Evolutionary conservation across 768 basidiomycete genomes (phyloP).

Genomic region (Auriscalpium vulgare): DNA sequence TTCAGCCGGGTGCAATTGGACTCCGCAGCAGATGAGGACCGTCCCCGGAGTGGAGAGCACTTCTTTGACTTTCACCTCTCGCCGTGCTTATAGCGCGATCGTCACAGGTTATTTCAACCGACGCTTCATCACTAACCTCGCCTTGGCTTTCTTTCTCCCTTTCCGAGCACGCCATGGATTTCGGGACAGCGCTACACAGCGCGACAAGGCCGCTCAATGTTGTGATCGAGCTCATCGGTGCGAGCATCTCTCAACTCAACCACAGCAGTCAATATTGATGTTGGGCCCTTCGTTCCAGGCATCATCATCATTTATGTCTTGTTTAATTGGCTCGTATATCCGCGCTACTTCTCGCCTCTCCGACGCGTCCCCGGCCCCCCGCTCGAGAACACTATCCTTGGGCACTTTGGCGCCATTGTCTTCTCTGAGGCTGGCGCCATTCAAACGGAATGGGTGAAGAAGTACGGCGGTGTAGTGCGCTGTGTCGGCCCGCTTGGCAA

Average conservation of each 20-base stretch:
- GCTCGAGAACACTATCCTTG: constrained; percentile 24
- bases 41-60: no score
- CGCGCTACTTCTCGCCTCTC: constrained; percentile 25
- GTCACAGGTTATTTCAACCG: no score
- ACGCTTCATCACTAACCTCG: no score
- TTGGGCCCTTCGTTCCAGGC: neutral
- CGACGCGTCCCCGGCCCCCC: constrained; percentile 32
- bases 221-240: neutral
- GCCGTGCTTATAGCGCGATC: no score
- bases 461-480: constrained; percentile 9
- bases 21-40: no score
- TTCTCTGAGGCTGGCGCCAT: constrained; percentile 31
- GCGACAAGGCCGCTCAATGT: neutral
- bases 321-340: neutral
- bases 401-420: constrained; percentile 33
- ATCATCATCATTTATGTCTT: neutral
- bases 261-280: neutral
- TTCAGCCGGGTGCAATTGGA: no score
- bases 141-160: no score
- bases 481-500: constrained; percentile 12
- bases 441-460: constrained; percentile 8
- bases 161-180: neutral
- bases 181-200: neutral
- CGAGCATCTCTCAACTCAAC: neutral
- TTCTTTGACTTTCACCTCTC: no score